Conservation (phyloP, 164 flowering plant genomes). For the Stephania yunnanensis region DNA sequence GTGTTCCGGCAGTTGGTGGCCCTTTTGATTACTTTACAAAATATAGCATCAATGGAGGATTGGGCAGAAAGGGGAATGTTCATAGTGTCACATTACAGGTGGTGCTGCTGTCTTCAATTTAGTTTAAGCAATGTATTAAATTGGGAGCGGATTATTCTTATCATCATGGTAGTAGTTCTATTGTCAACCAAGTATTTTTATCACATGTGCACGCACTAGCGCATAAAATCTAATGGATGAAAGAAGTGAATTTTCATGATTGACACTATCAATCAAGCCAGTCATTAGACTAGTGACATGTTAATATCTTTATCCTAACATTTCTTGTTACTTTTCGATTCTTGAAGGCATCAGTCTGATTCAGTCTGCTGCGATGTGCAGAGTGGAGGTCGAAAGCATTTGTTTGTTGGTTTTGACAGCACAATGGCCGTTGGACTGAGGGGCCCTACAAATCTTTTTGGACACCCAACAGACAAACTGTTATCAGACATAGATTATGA, state of each 20-base stretch:
- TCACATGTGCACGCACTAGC: not conserved
- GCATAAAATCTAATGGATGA: not conserved
- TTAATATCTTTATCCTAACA: not conserved
- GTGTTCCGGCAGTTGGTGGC: slow-evolving; percentile 66
- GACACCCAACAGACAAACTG: slow-evolving; percentile 84
- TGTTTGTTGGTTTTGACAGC: slow-evolving; percentile 89
- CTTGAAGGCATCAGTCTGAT: slow-evolving; percentile 2
- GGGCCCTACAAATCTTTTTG: slow-evolving; percentile 93
- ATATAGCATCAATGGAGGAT: slow-evolving; percentile 66
- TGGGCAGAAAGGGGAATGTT: slow-evolving; percentile 54
- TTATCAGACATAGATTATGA: slow-evolving; percentile 53
- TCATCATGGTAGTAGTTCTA: not conserved
- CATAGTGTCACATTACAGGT: slow-evolving; percentile 79
- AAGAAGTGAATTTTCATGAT: not conserved
- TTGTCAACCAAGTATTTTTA: not conserved
- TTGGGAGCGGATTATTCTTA: not conserved
- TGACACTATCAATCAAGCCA: not conserved
- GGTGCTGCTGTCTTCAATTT: slow-evolving; percentile 8
- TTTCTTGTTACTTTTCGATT: not conserved
- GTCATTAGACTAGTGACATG: not conserved
- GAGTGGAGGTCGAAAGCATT: slow-evolving; percentile 57
- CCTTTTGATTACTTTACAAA: slow-evolving; percentile 66
- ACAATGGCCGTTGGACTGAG: slow-evolving; percentile 66
- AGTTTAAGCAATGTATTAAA: not conserved
- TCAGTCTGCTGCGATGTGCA: slow-evolving; percentile 28